Evolutionary conservation across 2,329 filamentous ascomycete species (phyloP).

Genomic region (Malbranchea zuffiana): DNA sequence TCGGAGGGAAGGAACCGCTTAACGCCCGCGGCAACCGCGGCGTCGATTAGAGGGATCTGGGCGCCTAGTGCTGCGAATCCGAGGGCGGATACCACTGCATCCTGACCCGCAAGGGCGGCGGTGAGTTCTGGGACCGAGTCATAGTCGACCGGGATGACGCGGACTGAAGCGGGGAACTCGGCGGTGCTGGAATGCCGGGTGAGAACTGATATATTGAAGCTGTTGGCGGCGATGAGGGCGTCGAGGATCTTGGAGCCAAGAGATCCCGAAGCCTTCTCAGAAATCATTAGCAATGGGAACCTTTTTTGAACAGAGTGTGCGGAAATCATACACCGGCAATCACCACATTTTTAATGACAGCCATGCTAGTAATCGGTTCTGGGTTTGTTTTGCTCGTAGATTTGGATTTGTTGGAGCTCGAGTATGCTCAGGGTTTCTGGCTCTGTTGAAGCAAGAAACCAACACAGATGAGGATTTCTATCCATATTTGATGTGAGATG

Average conservation of each 20-base stretch:
- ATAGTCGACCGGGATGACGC: conserved; percentile 22
- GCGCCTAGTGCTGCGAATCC: conserved; percentile 2
- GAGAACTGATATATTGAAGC: conserved; percentile 22
- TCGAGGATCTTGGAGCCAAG: conserved; percentile 21
- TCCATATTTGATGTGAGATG: no score
- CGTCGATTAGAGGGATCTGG: conserved; percentile 20
- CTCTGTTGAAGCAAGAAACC: no score
- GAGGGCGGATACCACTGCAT: conserved; percentile 22
- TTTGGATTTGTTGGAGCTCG: no score
- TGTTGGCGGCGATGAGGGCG: conserved; percentile 17
- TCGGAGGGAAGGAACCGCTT: conserved; percentile 28
- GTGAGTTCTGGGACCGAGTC: conserved; percentile 19
- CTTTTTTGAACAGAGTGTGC: not conserved
- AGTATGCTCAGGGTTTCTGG: no score
- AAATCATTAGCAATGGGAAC: not conserved
- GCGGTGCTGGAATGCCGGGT: conserved; percentile 14
- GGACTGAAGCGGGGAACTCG: conserved; percentile 3
- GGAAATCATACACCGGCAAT: conserved; percentile 1
- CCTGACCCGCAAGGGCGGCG: conserved; percentile 19
- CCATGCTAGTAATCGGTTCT: no score
- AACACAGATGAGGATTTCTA: no score
- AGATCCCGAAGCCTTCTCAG: conserved; percentile 24
- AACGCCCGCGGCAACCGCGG: conserved; percentile 22
- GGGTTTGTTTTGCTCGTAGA: no score
- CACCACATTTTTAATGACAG: conserved; percentile 1